phyloP scores from a whole-genome alignment of 2,329 filamentous ascomycete species.

The Nemania sp. region DNA sequence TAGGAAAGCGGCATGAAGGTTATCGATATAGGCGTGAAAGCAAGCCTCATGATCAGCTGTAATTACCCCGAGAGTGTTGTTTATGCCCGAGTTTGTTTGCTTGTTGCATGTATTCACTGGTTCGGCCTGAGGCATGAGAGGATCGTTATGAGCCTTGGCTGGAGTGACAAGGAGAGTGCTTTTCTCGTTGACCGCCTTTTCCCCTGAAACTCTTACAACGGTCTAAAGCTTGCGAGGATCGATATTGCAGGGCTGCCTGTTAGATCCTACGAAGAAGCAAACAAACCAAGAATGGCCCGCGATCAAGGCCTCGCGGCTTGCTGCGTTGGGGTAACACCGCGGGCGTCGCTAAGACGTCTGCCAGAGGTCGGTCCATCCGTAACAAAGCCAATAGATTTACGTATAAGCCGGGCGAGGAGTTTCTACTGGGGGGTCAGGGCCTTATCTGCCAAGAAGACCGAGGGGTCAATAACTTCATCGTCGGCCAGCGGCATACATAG shows the following conservation, averaged over 20 bases:
- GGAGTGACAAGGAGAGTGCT: constrained; percentile 11
- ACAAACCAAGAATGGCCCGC: constrained; percentile 20
- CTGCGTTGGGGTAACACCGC: constrained; percentile 30
- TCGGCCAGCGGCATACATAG: constrained; percentile 30
- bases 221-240: constrained; percentile 20
- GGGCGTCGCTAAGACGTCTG: background rate
- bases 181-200: constrained; percentile 35
- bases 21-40: constrained; percentile 18
- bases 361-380: background rate
- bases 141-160: constrained; percentile 16
- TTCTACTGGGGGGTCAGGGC: background rate
- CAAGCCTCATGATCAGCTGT: constrained; percentile 6
- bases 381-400: constrained; percentile 21
- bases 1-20: constrained; percentile 30
- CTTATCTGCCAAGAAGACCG: constrained; percentile 25
- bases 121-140: background rate
- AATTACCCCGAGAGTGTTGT: background rate
- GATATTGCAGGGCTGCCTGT: background rate
- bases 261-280: constrained; percentile 20
- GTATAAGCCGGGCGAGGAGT: constrained; percentile 14
- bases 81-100: constrained; percentile 28
- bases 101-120: constrained; percentile 15
- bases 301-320: constrained; percentile 20
- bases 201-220: background rate
- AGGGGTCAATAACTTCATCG: constrained; percentile 3